Evolutionary conservation across 1,284 basidiomycete species (phyloP).

Genomic region (Singerocomus rubriflavus): DNA sequence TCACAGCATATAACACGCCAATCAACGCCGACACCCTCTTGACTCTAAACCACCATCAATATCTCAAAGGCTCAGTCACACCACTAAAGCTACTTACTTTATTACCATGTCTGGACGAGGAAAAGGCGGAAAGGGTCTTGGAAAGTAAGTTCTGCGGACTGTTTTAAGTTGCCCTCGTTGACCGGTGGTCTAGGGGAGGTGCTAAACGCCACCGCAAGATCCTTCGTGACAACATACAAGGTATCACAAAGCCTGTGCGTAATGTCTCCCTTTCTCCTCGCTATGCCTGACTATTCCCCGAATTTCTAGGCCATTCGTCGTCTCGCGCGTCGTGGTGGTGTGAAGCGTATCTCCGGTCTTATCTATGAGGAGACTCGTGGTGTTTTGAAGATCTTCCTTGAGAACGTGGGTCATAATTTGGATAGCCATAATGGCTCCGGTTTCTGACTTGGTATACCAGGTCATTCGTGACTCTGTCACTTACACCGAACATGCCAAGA

Average conservation of each 20-base stretch:
- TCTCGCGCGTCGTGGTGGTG: constrained; percentile 84
- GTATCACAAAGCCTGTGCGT: constrained; percentile 57
- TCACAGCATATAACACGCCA: constrained; percentile 30
- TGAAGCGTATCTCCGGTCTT: constrained; percentile 81
- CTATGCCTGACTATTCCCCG: constrained; percentile 30
- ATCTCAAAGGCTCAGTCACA: constrained; percentile 2
- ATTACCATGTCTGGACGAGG: constrained; percentile 42
- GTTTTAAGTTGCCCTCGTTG: constrained; percentile 30
- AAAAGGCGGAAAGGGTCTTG: constrained; percentile 41
- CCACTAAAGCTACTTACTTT: constrained; percentile 15
- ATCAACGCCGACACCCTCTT: constrained; percentile 28
- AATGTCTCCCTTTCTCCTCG: constrained; percentile 64
- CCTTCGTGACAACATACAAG: constrained; percentile 74
- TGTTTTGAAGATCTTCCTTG: constrained; percentile 82
- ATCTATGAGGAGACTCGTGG: constrained; percentile 86
- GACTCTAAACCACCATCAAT: constrained; percentile 23
- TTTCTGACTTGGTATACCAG: constrained; percentile 63
- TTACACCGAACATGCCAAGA: constrained; percentile 88
- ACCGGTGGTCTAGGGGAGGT: constrained; percentile 69
- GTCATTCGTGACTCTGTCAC: constrained; percentile 85
- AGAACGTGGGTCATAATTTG: constrained; percentile 39
- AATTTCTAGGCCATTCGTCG: constrained; percentile 68
- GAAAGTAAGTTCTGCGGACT: constrained; percentile 18
- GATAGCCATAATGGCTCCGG: background rate
- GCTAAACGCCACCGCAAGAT: constrained; percentile 75